These are phyloP conservation scores for Blastocystis hominis DNA, from an alignment of 352 stramenopile genomes.

Conservation along the genomic window DNA sequence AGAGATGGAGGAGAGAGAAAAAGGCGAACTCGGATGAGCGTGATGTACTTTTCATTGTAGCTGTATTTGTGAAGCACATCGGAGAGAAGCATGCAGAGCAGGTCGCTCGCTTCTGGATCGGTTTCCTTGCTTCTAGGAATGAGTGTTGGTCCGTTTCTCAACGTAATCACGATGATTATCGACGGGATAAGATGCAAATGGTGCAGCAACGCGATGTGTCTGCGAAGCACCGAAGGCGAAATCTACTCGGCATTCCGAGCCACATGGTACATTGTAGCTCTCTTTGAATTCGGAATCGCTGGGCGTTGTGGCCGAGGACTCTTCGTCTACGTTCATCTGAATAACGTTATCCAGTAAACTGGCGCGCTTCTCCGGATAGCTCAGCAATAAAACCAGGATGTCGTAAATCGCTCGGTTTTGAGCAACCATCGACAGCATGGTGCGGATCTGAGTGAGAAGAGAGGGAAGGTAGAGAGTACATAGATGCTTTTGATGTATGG, in stretches of 20 bases:
- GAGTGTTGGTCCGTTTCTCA: background rate
- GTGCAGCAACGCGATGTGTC: background rate
- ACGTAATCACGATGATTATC: background rate
- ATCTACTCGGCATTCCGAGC: background rate
- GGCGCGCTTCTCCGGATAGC: constrained; percentile 1
- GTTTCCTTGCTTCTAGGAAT: background rate
- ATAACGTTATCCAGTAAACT: background rate
- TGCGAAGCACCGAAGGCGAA: background rate
- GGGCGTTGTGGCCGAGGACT: background rate
- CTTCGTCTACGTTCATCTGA: background rate
- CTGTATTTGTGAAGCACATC: background rate
- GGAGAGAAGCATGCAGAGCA: background rate
- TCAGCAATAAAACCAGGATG: background rate
- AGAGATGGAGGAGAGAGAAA: background rate
- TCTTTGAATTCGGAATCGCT: no score
- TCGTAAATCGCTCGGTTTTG: background rate
- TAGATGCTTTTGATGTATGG: background rate
- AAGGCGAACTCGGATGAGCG: background rate
- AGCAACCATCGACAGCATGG: background rate
- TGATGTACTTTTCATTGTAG: constrained; percentile 9
- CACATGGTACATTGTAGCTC: background rate
- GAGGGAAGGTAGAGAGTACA: background rate
- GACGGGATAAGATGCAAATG: background rate
- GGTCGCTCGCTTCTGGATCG: background rate
- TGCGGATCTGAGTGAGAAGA: background rate